phyloP scores from a whole-genome alignment of 257 asterid genomes.

The Solanum microdontum region DNA sequence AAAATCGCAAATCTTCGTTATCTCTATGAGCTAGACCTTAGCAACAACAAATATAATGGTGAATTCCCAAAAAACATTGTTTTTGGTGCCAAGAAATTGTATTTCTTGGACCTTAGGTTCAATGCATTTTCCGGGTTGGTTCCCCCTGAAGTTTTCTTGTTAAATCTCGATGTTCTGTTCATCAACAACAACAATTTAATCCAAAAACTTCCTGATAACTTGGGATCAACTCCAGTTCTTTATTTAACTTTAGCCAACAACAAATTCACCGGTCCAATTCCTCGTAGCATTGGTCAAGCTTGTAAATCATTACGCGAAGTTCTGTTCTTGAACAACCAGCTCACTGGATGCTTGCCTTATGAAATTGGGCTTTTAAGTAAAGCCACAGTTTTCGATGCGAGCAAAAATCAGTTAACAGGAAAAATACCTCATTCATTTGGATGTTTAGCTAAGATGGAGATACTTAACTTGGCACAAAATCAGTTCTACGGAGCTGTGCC shows the following conservation, averaged over 20 bases:
- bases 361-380: slow-evolving; percentile 42
- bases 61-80: slow-evolving; percentile 29
- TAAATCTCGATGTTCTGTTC: slow-evolving; percentile 48
- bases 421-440: slow-evolving; percentile 54
- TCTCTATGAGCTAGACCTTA: slow-evolving; percentile 50
- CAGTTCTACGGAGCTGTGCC: slow-evolving; percentile 49
- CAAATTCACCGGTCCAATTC: slow-evolving; percentile 36
- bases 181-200: slow-evolving; percentile 54
- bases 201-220: slow-evolving; percentile 24
- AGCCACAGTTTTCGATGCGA: slow-evolving; percentile 29
- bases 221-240: slow-evolving; percentile 34
- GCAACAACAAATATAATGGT: slow-evolving; percentile 45
- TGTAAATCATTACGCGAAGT: slow-evolving; percentile 24
- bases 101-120: slow-evolving; percentile 57
- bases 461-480: slow-evolving; percentile 29
- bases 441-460: slow-evolving; percentile 25
- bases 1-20: slow-evolving; percentile 5
- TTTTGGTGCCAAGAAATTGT: slow-evolving; percentile 29
- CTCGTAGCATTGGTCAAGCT: slow-evolving; percentile 36
- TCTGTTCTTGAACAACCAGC: slow-evolving; percentile 28
- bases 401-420: slow-evolving; percentile 43
- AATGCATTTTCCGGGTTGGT: slow-evolving; percentile 33
- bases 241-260: slow-evolving; percentile 56
- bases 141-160: slow-evolving; percentile 23
- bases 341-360: slow-evolving; percentile 58